Base-by-base conservation (phyloP, 371 early-diverging fungal species). In the Actinomortierella wolfii region DNA sequence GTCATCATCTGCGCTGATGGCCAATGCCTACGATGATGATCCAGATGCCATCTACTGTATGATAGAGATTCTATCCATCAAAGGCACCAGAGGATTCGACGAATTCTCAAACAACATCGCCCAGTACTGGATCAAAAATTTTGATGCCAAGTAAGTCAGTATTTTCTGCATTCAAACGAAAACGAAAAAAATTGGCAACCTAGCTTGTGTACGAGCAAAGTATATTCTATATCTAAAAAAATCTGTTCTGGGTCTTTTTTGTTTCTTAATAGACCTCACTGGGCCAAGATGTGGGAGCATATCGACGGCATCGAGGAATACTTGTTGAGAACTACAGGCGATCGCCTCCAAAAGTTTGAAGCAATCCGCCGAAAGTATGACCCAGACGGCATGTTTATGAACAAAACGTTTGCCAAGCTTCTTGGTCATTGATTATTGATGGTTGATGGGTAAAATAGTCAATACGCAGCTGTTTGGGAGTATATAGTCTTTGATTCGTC, bases 341-440 rank as follows among this genome's bases (percentile, higher is more conserved):
- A 47, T 14, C 58, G 57, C 4, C 52, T 61, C 17, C 23, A 60
- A 4, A 48, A 45, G 20, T 76, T 78, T 45, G 78, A 78, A 20
- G 54, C 14, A 0, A 51, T 78, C 6, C 67, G 76, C 8, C 52
- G 43, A n/a, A 78, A 78, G 46, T 78, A 78, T 28, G 78, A 78
- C 43, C 78, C 78, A 20, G 43, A 57, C 1, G 64, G 62, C 23
- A 56, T 64, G 59, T 78, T 78, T 43, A 58, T 78, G 61, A 75
- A 60, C 20, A 53, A 54, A 1, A 64, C 74, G 0, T 70, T 67
- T 21, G 56, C 67, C 3, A 43, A 53, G 21, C 1, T 62, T 3
- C 39, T 77, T 2, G 60, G 71, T 15, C 66, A 64, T 29, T 67
- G 56, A 21, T n/a, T n/a, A n/a, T n/a, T n/a, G 34, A 11, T 11